Evolutionary conservation across 2,329 filamentous ascomycete species (phyloP).

Genomic region (Geosmithia putterillii): DNA sequence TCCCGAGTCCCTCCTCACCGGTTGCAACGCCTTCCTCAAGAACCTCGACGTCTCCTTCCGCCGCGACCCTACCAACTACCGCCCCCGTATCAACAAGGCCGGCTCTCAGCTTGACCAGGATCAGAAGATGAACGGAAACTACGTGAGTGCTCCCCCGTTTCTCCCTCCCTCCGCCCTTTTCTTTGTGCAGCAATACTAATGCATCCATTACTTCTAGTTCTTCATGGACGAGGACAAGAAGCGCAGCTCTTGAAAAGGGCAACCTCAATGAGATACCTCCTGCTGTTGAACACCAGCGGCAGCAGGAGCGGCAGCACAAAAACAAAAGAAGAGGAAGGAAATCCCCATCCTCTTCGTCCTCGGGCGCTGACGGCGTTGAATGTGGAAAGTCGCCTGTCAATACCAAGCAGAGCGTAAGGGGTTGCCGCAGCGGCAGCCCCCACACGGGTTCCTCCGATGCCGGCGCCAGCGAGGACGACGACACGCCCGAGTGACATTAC

Average conservation of each 20-base stretch:
- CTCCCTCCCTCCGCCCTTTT: neutral
- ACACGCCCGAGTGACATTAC: slow-evolving; percentile 49
- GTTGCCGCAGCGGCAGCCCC: slow-evolving; percentile 10
- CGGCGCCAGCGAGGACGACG: slow-evolving; percentile 50
- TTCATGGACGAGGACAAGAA: slow-evolving; percentile 72
- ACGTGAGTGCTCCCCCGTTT: slow-evolving; percentile 42
- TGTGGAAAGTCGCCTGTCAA: slow-evolving; percentile 19
- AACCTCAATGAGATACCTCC: slow-evolving; percentile 17
- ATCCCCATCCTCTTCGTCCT: slow-evolving; percentile 18
- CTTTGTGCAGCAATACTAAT: slow-evolving; percentile 8
- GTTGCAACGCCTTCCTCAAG: slow-evolving; percentile 94
- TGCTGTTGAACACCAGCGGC: slow-evolving; percentile 10
- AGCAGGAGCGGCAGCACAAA: neutral
- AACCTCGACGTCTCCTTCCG: slow-evolving; percentile 97
- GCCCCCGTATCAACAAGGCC: slow-evolving; percentile 96
- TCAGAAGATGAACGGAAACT: slow-evolving; percentile 89
- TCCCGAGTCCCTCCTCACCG: slow-evolving; percentile 84
- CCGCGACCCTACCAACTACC: slow-evolving; percentile 89
- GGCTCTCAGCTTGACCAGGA: slow-evolving; percentile 95
- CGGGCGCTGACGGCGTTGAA: slow-evolving; percentile 41
- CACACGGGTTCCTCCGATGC: slow-evolving; percentile 25
- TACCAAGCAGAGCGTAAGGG: slow-evolving; percentile 3
- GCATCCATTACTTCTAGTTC: slow-evolving; percentile 44
- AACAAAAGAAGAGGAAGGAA: neutral
- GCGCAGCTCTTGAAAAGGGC: slow-evolving; percentile 48